Evolutionary conservation across 768 basidiomycete species (phyloP).

Genomic region (Tylopilus sp.): DNA sequence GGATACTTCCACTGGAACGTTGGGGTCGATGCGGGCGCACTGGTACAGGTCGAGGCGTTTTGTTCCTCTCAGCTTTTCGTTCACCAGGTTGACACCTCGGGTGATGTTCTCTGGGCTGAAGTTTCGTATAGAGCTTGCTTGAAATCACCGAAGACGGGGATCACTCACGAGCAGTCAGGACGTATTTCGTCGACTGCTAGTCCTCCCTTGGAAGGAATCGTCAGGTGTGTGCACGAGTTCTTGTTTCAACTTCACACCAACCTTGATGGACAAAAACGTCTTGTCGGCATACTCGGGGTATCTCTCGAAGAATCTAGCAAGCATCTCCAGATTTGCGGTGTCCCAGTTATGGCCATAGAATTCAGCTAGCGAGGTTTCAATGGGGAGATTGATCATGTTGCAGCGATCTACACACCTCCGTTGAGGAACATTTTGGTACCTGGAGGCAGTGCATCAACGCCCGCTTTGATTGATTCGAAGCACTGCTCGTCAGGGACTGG

Average conservation of each 20-base stretch:
- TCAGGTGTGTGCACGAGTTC: background rate
- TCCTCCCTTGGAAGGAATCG: constrained; percentile 8
- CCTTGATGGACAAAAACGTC: constrained; percentile 37
- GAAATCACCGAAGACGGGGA: no score
- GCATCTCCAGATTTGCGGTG: constrained; percentile 46
- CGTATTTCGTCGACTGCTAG: background rate
- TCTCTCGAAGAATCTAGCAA: constrained; percentile 47
- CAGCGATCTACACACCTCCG: constrained; percentile 34
- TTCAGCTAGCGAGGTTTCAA: constrained; percentile 35
- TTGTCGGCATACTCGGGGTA: constrained; percentile 35
- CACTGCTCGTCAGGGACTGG: no score
- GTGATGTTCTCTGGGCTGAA: constrained; percentile 38
- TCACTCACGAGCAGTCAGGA: constrained; percentile 31
- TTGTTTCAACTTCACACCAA: background rate
- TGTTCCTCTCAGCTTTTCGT: constrained; percentile 45
- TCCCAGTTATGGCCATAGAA: constrained; percentile 51
- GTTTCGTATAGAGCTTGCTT: no score
- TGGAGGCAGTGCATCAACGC: constrained; percentile 39
- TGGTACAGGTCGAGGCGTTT: constrained; percentile 62
- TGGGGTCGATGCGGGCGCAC: constrained; percentile 43
- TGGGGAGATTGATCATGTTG: background rate
- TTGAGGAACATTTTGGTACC: constrained; percentile 51
- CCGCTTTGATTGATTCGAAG: constrained; percentile 44
- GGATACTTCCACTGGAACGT: constrained; percentile 43
- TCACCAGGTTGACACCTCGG: constrained; percentile 42